Evolutionary conservation across 2,329 filamentous ascomycete species (phyloP), one percentile per base, ranked within the genome.

Genomic region (Epicoccum sorghinum): DNA sequence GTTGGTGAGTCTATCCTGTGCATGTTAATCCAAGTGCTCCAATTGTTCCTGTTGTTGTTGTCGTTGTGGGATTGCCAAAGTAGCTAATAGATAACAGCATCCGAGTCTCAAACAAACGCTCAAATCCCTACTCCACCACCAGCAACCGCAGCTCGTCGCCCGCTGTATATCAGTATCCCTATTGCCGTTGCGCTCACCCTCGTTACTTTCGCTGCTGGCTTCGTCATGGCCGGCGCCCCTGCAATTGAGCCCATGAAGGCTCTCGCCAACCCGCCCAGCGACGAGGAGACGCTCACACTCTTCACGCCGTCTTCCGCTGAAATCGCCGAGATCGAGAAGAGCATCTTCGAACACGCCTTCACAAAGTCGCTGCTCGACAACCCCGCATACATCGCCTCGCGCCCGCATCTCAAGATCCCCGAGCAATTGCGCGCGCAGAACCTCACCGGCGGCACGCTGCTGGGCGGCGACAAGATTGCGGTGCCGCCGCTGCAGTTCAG

Each of bases 341-440:
- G 85, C 68, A 91, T 98, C 73, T 84, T 87, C 68, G 83, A 80
- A 40, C 91, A 95, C 77, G 88, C 91, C 1, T 73, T 96, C n/a
- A 83, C 89, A 4, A 72, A 80, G n/a, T 79, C 83, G 37, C 80
- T 98, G 44, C 88, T 93, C 41, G 75, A 76, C 14, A 82, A 89
- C 65, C 79, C 86, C 0, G 83, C 84, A 24, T 89, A 88, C 74
- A 83, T 79, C 30, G 92, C 96, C 74, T 88, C 89, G 30, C 85
- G 95, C 36, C 93, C 93, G 9, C 91, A 96, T 71, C 79, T 97
- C 71, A 95, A 93, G 76, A 89, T 97, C 69, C 92, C 93, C 0
- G 79, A 81, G 24, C 75, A 81, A 3, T 82, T 91, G 73, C 86
- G 89, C 35, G 76, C 77, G 3, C 87, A 91, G 71, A 96, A 88